Conservation (phyloP, 2,329 filamentous ascomycete species). For the Pezicula neosporulosa region DNA sequence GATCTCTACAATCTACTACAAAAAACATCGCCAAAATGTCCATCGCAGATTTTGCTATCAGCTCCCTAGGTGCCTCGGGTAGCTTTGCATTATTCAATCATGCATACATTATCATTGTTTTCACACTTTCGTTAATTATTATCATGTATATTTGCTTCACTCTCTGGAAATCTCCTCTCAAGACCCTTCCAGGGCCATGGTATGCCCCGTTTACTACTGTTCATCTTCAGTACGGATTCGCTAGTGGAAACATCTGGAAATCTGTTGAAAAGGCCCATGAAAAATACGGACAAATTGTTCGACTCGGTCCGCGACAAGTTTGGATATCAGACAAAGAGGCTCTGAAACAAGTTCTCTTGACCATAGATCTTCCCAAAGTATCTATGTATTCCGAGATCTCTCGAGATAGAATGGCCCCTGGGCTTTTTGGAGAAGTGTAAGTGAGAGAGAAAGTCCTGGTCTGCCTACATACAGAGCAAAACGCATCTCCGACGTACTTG, state of each 20-base stretch:
- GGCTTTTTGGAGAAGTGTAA: conserved; percentile 21
- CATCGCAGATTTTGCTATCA: too few relatives aligned
- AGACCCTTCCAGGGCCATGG: conserved; percentile 3
- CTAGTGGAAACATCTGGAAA: conserved; percentile 20
- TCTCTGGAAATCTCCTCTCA: neutral
- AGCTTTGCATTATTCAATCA: too few relatives aligned
- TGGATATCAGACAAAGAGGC: conserved; percentile 20
- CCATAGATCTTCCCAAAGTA: conserved; percentile 18
- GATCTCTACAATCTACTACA: too few relatives aligned
- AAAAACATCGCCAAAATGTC: too few relatives aligned
- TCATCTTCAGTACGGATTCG: conserved; percentile 18
- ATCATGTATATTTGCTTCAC: neutral
- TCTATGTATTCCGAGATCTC: conserved; percentile 21
- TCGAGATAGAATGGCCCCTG: conserved; percentile 9
- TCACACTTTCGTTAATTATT: neutral
- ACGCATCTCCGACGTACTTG: too few relatives aligned
- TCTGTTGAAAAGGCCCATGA: conserved; percentile 13
- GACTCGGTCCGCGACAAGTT: conserved; percentile 18
- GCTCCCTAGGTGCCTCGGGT: too few relatives aligned
- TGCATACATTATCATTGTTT: neutral
- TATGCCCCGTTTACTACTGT: conserved; percentile 17
- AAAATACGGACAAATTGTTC: conserved; percentile 16
- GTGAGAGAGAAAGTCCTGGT: neutral
- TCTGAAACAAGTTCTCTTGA: conserved; percentile 19
- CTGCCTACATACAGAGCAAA: neutral